Evolutionary conservation across 441 rosid genomes (phyloP), one percentile per base, ranked within the genome.

Genomic region (Flueggea neowawraea): DNA sequence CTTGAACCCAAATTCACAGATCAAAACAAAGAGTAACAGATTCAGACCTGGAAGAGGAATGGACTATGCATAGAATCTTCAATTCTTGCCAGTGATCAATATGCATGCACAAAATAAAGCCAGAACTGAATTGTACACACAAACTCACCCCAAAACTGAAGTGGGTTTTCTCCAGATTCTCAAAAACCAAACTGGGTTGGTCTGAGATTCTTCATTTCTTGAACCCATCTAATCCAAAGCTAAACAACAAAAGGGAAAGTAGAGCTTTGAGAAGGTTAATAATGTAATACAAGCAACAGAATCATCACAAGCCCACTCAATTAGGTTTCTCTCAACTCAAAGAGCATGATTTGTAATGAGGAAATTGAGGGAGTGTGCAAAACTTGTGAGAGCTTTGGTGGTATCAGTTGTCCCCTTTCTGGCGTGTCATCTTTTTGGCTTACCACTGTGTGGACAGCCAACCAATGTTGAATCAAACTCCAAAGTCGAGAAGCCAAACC

Each of bases 11-110:
- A 36, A 28, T 52, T 55, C 15, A 14, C 22, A 49, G 54, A 52
- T 44, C 64, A 41, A 55, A 16, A 13, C 22, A 9, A 52, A 9
- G 31, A 55, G 43, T 8, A 51, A 61, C 52, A 64, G 36, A 60
- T 51, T 36, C 41, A 45, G 15, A 49, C 75, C 73, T 54, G 71
- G 54, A 69, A 63, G 59, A 14, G 15, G 41, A 62, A 61, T 16
- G 32, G 31, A 43, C 51, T 13, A 14, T 49, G 1, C 56, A 31
- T 4, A 28, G 56, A 44, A 22, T 52, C 57, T 61, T 50, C 33
- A 61, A 36, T 32, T 47, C 12, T 47, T 47, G 41, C 41, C 4
- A 1, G 41, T 5, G 4, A 36, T 36, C 41, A 36, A 36, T 4
- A 5, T 47, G 50, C n/a, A 47, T 47, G 12, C 50, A 12, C 50